Conservation (phyloP, 331 rosid species). For the Spiraea crenata region DNA sequence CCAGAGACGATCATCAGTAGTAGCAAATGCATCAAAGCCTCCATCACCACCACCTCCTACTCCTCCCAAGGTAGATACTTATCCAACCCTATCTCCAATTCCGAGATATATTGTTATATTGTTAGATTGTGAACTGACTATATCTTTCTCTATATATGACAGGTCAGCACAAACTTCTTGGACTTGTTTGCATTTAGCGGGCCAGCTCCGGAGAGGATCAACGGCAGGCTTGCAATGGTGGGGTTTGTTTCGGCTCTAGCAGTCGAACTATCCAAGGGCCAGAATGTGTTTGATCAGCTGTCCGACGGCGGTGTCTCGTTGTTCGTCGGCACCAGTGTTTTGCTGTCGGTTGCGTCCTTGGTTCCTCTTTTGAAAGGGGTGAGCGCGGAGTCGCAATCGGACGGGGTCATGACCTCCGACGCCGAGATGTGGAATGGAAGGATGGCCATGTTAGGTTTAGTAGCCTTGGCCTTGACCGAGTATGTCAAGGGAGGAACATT, state of each 20-base stretch:
- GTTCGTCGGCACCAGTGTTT: slow-evolving; percentile 57
- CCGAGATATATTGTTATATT: too few relatives aligned
- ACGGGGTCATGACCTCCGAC: slow-evolving; percentile 55
- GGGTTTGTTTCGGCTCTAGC: slow-evolving; percentile 77
- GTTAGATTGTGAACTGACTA: too few relatives aligned
- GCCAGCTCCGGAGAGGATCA: slow-evolving; percentile 93
- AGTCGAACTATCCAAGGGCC: slow-evolving; percentile 59
- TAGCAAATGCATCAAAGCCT: slow-evolving; percentile 13
- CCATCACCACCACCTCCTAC: slow-evolving; percentile 27
- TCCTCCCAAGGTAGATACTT: not conserved
- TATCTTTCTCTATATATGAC: not conserved
- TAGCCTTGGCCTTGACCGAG: slow-evolving; percentile 73
- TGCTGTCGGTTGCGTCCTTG: slow-evolving; percentile 62
- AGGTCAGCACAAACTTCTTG: slow-evolving; percentile 53
- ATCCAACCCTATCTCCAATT: too few relatives aligned
- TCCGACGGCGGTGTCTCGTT: slow-evolving; percentile 62
- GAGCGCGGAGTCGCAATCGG: slow-evolving; percentile 67
- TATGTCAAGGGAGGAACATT: slow-evolving; percentile 70
- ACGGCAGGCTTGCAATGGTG: slow-evolving; percentile 87
- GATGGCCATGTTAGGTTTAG: slow-evolving; percentile 77
- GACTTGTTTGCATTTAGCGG: slow-evolving; percentile 79
- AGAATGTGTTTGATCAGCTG: slow-evolving; percentile 58
- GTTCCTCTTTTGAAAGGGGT: slow-evolving; percentile 70
- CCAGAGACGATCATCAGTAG: slow-evolving; percentile 11
- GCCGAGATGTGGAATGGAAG: slow-evolving; percentile 91